Evolutionary conservation across 192 early-diverging fungal genomes (phyloP), one percentile per base, ranked within the genome.

Genomic region (Backusella tarrabulga): DNA sequence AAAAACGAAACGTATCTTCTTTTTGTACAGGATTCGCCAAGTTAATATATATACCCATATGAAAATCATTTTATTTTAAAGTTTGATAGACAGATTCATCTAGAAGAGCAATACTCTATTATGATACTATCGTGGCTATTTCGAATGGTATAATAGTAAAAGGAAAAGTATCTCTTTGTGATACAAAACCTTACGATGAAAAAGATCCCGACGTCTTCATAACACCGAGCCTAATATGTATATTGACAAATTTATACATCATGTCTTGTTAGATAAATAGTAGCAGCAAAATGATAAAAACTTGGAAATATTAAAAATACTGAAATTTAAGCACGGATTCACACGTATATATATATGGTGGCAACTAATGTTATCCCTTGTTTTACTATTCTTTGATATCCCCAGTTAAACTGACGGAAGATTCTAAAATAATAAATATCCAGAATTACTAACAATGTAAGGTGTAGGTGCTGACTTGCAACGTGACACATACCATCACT

Each of bases 401-500:
- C 15, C 11, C 26, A 63, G 0, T 63, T 63, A 63, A 63, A 63
- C 56, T 29, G 26, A 63, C 56, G 56, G 56, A 63, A 63, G 9
- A 63, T 12, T 26, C 56, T 63, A 63, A 63, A 63, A 63, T 63
- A 63, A 63, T 26, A 63, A 63, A 63, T 29, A 29, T 63, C 21
- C 56, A 63, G 23, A 63, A 63, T 63, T 63, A 63, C 56, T 5
- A 63, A 26, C 29, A 63, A 63, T 63, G 56, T 60, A 60, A 60
- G 23, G 4, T 60, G 54, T 60, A 60, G 54, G 54, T 63, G 56
- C 21, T 63, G 56, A 63, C 56, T 63, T 63, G 56, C 56, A 63
- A 63, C 56, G 23, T 63, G 56, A 63, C 23, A 63, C 56, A 29
- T 29, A 60, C 3, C 7, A 26, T 60, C n/a, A 23, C 21, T 60